Base-by-base conservation (phyloP, 768 basidiomycete species). In the Daedaleopsis sinensis region DNA sequence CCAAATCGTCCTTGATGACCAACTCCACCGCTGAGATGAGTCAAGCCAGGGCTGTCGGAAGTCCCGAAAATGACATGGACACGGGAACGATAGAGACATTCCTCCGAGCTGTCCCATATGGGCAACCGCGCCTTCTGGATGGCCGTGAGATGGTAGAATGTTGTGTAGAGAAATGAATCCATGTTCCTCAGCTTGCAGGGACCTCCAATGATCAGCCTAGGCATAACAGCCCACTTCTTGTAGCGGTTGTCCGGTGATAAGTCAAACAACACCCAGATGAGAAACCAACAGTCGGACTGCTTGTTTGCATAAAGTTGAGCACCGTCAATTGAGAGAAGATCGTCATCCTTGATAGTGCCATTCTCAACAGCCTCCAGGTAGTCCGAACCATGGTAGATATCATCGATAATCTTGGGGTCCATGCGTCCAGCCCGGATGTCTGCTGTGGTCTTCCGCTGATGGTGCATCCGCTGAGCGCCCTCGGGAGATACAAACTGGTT, bases 1-100 rank as follows among this genome's bases (percentile, higher is more conserved):
- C 74, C 77, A 37, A 68, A 68, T 5, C 63, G 57, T 0, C 76
- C 75, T 5, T 71, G 62, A 43, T 78, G 76, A 0, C 77, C 74
- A 15, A 77, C 72, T 24, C 72, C 60, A 0, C 79, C 78, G 62
- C 71, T 72, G 10, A 79, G 55, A 15, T 67, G 58, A 0, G 62
- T 23, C 57, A 67, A 58, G 3, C 65, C 64, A 1, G 56, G 57
- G 1, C 36, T 32, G 24, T 68, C 54, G 2, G 66, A 52, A 32
- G 55, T 42, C 6, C 46, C 59, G 1, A 64, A 18, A 4, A 59
- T 35, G 12, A 69, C 18, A 27, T 52, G 62, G 77, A 81, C 49
- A 10, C 44, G 48, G 0, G 50, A 46, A 18, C 27, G 32, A 12
- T 36, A 47, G 16, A 56, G 43, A 36, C 44, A 39, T 1, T 35